phyloP scores from a whole-genome alignment of 2,329 filamentous ascomycete genomes.

The Trichocomaceae sp. region DNA sequence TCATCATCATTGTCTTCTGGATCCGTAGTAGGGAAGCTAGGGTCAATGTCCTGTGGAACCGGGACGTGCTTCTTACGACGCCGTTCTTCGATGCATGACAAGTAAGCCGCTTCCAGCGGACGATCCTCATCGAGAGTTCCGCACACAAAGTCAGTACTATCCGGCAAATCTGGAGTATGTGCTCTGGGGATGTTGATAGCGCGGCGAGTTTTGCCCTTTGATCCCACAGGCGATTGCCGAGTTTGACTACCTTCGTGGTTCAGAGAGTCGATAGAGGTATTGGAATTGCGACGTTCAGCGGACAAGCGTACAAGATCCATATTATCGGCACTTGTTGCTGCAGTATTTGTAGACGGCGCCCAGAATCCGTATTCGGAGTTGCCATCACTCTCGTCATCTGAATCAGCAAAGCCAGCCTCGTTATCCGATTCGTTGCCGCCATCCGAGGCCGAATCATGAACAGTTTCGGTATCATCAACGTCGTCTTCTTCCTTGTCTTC shows the following conservation, averaged over 20 bases:
- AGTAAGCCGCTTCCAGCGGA: conserved; percentile 87
- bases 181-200: conserved; percentile 47
- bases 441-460: conserved; percentile 46
- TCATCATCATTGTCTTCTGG: conserved; percentile 78
- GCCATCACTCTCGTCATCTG: conserved; percentile 60
- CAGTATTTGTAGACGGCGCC: conserved; percentile 43
- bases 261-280: conserved; percentile 50
- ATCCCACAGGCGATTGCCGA: conserved; percentile 20
- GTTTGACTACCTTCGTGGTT: conserved; percentile 25
- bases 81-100: conserved; percentile 73
- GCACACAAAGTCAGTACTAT: conserved; percentile 98
- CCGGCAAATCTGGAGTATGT: conserved; percentile 75
- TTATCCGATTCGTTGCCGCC: conserved; percentile 78
- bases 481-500: conserved; percentile 55
- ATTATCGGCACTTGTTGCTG: conserved; percentile 50
- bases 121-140: conserved; percentile 94
- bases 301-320: conserved; percentile 43
- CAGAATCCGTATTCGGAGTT: conserved; percentile 61
- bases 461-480: conserved; percentile 53
- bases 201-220: conserved; percentile 25
- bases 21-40: conserved; percentile 92
- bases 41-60: conserved; percentile 95
- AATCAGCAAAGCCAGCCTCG: conserved; percentile 63
- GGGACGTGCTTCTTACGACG: conserved; percentile 72
- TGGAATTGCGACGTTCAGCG: conserved; percentile 43